These are phyloP conservation scores for Chenopodium suecicum DNA, from an alignment of 148 eudicot genomes.

Conservation along the genomic window DNA sequence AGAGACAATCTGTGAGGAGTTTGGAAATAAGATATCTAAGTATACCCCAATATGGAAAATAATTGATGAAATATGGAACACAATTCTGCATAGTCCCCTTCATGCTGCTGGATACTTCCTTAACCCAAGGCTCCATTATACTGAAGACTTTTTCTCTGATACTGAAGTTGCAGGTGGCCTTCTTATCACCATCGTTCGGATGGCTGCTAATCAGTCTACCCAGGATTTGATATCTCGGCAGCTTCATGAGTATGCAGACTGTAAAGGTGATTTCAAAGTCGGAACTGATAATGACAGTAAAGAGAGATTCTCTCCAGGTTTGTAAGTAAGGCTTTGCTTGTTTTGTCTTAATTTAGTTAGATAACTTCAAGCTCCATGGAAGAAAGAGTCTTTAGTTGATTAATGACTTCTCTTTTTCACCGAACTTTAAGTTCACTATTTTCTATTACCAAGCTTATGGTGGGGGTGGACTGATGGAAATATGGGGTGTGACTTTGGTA, in stretches of 20 bases:
- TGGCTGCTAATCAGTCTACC: conserved; percentile 28
- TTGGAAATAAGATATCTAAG: conserved; percentile 33
- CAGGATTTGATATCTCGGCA: conserved; percentile 42
- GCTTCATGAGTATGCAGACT: conserved; percentile 34
- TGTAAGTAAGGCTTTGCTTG: conserved; percentile 9
- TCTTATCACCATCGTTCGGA: conserved; percentile 37
- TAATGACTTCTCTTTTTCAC: not conserved
- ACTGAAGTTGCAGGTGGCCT: conserved; percentile 55
- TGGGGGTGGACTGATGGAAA: not conserved
- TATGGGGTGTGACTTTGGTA: not conserved
- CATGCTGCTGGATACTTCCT: conserved; percentile 67
- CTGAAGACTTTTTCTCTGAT: conserved; percentile 44
- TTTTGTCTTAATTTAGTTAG: not conserved
- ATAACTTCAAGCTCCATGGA: not conserved
- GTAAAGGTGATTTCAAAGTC: conserved; percentile 34
- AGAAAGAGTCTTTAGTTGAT: not conserved
- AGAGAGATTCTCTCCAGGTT: conserved; percentile 55
- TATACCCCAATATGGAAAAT: conserved; percentile 46
- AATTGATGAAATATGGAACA: conserved; percentile 67
- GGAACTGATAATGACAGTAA: conserved; percentile 33
- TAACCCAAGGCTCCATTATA: conserved; percentile 44
- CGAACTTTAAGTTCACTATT: not conserved
- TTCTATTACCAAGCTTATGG: not conserved
- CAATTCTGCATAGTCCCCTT: conserved; percentile 57
- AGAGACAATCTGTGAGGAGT: conserved; percentile 53